phyloP scores from a whole-genome alignment of 176 grass and related monocot genomes.

The Raddia distichophylla region DNA sequence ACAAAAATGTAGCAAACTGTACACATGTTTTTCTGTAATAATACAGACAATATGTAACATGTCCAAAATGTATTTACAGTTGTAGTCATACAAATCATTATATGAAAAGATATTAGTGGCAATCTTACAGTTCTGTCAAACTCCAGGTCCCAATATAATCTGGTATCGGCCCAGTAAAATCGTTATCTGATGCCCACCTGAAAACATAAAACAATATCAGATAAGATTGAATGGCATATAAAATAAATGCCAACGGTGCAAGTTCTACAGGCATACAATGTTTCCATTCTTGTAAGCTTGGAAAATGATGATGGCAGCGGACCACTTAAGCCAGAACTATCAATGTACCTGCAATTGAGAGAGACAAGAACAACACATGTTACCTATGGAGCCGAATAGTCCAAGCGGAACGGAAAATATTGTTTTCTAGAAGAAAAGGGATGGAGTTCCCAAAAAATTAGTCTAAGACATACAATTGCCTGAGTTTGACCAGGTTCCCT shows the following conservation, averaged over 20 bases:
- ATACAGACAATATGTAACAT: not conserved
- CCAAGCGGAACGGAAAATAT: constrained; percentile 1
- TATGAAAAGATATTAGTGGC: not conserved
- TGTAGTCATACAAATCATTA: not conserved
- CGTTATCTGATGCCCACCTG: constrained; percentile 70
- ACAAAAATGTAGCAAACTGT: not conserved
- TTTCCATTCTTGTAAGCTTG: constrained; percentile 56
- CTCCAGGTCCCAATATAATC: constrained; percentile 68
- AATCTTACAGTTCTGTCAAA: constrained; percentile 56
- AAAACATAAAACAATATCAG: not conserved
- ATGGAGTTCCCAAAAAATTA: not conserved
- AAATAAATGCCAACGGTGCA: not conserved
- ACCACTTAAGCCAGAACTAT: constrained; percentile 70
- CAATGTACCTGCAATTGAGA: constrained; percentile 61
- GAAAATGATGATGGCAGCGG: constrained; percentile 60
- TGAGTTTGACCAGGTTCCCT: constrained; percentile 60
- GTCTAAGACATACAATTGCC: constrained; percentile 48
- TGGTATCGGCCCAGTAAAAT: constrained; percentile 76
- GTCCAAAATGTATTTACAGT: not conserved
- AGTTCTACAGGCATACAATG: constrained; percentile 31
- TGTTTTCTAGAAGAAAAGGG: not conserved
- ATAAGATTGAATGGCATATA: constrained; percentile 20
- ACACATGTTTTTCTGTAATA: not conserved
- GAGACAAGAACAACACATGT: constrained; percentile 1
- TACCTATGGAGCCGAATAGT: not conserved